Conservation (phyloP, 352 stramenopile genomes). For the Pythium folliculosum region DNA sequence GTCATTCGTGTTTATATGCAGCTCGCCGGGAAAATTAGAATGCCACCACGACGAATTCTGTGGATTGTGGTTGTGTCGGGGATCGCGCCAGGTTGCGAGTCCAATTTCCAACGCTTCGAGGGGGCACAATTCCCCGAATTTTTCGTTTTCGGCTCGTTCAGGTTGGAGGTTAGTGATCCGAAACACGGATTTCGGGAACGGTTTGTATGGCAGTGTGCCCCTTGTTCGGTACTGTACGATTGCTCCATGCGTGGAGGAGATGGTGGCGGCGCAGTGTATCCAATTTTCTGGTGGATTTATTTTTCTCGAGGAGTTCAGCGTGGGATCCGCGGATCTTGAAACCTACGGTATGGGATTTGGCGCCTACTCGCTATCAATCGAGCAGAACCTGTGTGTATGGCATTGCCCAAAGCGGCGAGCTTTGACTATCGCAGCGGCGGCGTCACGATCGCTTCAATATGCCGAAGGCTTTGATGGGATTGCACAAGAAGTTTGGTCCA, state of each 20-base stretch:
- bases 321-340: background rate
- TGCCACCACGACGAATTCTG: too few relatives aligned
- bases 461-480: too few relatives aligned
- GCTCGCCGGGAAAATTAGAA: too few relatives aligned
- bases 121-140: too few relatives aligned
- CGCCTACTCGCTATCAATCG: background rate
- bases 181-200: too few relatives aligned
- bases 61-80: too few relatives aligned
- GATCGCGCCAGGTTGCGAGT: too few relatives aligned
- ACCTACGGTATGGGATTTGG: background rate
- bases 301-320: background rate
- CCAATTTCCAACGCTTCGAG: too few relatives aligned
- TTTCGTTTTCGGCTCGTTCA: too few relatives aligned
- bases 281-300: background rate
- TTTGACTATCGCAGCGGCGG: background rate
- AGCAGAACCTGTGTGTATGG: background rate
- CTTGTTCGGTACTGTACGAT: background rate
- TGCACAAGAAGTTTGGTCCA: too few relatives aligned
- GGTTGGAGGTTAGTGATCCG: too few relatives aligned
- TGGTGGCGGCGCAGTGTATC: background rate
- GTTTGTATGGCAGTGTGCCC: background rate
- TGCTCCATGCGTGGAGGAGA: background rate
- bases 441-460: background rate
- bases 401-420: background rate
- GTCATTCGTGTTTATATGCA: too few relatives aligned